A percentile compares a stretch with the other conserved stretches of the same genome.
phyloP scores from a whole-genome alignment of 1,139 yeast genomes.

The Meyerozyma sp. region DNA sequence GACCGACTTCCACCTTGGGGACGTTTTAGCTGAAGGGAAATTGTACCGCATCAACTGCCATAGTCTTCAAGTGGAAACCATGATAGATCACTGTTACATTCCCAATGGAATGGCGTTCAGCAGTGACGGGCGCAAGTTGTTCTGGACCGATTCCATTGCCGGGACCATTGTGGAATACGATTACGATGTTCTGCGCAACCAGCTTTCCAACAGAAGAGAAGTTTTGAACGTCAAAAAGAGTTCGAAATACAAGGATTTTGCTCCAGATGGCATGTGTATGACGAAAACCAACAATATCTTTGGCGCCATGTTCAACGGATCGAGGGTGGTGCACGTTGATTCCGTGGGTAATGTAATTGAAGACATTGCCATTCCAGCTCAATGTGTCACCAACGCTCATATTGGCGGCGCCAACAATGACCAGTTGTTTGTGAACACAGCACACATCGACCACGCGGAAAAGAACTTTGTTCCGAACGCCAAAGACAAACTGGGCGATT shows the following conservation, averaged over 20 bases:
- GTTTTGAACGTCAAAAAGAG: constrained; percentile 37
- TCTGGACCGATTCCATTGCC: constrained; percentile 68
- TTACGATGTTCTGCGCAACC: constrained; percentile 45
- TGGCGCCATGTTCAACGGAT: constrained; percentile 64
- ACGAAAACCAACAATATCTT: constrained; percentile 60
- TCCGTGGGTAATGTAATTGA: constrained; percentile 47
- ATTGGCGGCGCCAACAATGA: constrained; percentile 60
- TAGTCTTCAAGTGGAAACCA: constrained; percentile 26
- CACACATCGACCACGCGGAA: constrained; percentile 40
- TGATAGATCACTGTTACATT: constrained; percentile 31
- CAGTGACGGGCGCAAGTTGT: constrained; percentile 44
- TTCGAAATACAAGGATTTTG: constrained; percentile 20
- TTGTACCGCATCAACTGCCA: constrained; percentile 36
- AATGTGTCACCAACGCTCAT: constrained; percentile 62
- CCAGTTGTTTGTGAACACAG: constrained; percentile 67
- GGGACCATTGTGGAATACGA: constrained; percentile 58
- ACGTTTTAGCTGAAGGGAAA: constrained; percentile 28
- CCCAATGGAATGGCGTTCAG: constrained; percentile 82
- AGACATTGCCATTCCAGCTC: constrained; percentile 55
- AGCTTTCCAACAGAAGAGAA: constrained; percentile 36
- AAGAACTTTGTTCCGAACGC: constrained; percentile 22
- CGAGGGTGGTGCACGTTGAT: constrained; percentile 50
- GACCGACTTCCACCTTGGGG: constrained; percentile 41
- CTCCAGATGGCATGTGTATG: constrained; percentile 78
- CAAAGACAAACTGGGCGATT: constrained; percentile 37